A percentile compares a stretch with the other conserved stretches of the same genome.
Evolutionary conservation across 2,329 filamentous ascomycete species (phyloP).

Genomic region (Sphaerulina vaccinii): DNA sequence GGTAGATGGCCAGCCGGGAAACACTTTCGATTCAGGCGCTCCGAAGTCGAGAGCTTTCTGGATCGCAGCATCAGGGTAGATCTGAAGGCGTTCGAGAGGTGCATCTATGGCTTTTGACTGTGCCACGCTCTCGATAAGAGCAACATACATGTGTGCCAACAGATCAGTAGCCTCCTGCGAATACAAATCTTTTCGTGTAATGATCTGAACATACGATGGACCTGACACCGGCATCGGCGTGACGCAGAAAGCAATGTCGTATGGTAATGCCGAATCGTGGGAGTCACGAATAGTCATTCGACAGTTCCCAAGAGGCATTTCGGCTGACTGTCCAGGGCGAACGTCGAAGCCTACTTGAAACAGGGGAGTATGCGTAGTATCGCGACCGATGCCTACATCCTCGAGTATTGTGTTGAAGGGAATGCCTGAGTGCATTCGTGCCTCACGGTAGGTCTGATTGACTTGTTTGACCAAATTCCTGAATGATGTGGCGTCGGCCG

Average conservation of each 20-base stretch:
- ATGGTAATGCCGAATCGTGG: conserved; percentile 13
- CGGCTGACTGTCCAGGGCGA: conserved; percentile 14
- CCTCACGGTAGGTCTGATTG: conserved; percentile 21
- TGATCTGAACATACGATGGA: conserved; percentile 19
- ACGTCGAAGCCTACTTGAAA: conserved; percentile 41
- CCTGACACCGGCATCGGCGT: conserved; percentile 18
- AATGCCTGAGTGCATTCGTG: conserved; percentile 31
- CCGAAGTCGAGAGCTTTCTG: conserved; percentile 18
- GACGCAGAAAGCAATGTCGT: conserved; percentile 21
- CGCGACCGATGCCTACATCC: conserved; percentile 27
- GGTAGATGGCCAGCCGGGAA: conserved; percentile 17
- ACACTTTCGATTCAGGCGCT: background rate
- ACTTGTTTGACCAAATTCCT: conserved; percentile 13
- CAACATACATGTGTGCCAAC: conserved; percentile 18
- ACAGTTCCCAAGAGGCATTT: conserved; percentile 19
- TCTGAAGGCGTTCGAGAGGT: conserved; percentile 7
- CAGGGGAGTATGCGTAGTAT: conserved; percentile 35
- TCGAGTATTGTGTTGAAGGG: conserved; percentile 40
- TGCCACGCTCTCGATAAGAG: conserved; percentile 13
- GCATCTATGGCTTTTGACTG: conserved; percentile 3
- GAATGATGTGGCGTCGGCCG: conserved; percentile 1
- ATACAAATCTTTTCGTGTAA: conserved; percentile 19
- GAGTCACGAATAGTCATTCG: conserved; percentile 11
- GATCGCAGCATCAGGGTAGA: conserved; percentile 11
- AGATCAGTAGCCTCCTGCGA: conserved; percentile 19